Conservation (phyloP, 495 filamentous ascomycete species). For the Aspergillus ostianus region DNA sequence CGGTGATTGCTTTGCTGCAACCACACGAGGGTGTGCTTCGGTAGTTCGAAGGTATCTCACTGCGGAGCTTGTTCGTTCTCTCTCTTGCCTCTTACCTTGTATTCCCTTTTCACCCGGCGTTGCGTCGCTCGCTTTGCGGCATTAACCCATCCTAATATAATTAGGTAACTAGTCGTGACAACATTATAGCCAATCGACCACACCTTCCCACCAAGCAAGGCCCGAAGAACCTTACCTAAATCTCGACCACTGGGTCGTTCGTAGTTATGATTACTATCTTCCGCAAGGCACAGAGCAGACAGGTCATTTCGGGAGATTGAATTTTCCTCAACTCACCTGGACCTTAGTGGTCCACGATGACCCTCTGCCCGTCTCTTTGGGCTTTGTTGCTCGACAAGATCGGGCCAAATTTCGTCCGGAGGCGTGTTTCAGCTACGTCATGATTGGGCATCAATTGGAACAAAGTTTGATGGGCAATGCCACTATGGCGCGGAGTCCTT, state of each 20-base stretch:
- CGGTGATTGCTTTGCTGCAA: conserved; percentile 1
- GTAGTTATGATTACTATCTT: not conserved
- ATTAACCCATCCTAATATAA: not conserved
- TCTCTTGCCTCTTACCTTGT: not conserved
- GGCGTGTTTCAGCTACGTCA: conserved; percentile 21
- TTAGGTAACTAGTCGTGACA: not conserved
- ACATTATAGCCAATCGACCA: not conserved
- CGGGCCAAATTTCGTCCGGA: conserved; percentile 4
- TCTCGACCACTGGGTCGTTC: not conserved
- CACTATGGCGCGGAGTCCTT: conserved; percentile 4
- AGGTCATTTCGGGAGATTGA: not conserved
- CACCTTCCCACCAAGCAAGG: not conserved
- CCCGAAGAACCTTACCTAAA: not conserved
- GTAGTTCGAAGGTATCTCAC: not conserved
- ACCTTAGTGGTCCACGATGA: conserved; percentile 16
- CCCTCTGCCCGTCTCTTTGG: not conserved
- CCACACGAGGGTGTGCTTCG: not conserved
- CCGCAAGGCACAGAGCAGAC: not conserved
- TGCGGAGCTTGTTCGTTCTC: conserved; percentile 1
- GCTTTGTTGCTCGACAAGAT: conserved; percentile 3
- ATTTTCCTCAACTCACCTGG: not conserved
- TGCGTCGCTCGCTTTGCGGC: not conserved
- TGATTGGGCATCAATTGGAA: conserved; percentile 23
- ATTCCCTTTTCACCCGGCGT: conserved; percentile 6
- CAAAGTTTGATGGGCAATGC: conserved; percentile 15